Percentiles rank a stretch among this genome's conserved stretches.
phyloP scores from a whole-genome alignment of 768 basidiomycete genomes.

The Podaxis rugospora region DNA sequence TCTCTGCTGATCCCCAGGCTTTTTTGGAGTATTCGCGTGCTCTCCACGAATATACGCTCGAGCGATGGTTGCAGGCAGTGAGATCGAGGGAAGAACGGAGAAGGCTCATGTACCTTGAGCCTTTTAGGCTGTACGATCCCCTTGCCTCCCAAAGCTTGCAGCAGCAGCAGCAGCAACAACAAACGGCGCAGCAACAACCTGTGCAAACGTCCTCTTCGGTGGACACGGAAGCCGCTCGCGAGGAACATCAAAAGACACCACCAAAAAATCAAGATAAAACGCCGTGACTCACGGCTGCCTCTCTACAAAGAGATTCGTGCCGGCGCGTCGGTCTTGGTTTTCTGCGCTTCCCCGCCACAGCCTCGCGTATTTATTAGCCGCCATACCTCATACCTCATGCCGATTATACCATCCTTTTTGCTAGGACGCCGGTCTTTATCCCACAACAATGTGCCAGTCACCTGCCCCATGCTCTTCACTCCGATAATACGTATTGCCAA shows the following conservation, averaged over 20 bases:
- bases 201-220: not conserved
- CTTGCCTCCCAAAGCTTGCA: not conserved
- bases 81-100: constrained; percentile 49
- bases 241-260: not conserved
- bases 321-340: not conserved
- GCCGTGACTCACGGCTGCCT: not conserved
- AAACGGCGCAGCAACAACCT: not conserved
- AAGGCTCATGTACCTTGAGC: constrained; percentile 40
- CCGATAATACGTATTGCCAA: not conserved
- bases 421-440: not conserved
- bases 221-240: not conserved
- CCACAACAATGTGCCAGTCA: not conserved
- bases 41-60: constrained; percentile 63
- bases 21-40: constrained; percentile 57
- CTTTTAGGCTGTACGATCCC: constrained; percentile 18
- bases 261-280: not conserved
- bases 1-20: constrained; percentile 19
- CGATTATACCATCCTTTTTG: not conserved
- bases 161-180: not conserved
- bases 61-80: constrained; percentile 63
- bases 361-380: not conserved
- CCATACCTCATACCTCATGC: not conserved
- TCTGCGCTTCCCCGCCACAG: not conserved
- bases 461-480: not conserved
- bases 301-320: not conserved